A percentile compares a stretch with the other conserved stretches of the same genome.
Evolutionary conservation across 352 stramenopile genomes (phyloP).

Genomic region (Elongisporangium undulatum): DNA sequence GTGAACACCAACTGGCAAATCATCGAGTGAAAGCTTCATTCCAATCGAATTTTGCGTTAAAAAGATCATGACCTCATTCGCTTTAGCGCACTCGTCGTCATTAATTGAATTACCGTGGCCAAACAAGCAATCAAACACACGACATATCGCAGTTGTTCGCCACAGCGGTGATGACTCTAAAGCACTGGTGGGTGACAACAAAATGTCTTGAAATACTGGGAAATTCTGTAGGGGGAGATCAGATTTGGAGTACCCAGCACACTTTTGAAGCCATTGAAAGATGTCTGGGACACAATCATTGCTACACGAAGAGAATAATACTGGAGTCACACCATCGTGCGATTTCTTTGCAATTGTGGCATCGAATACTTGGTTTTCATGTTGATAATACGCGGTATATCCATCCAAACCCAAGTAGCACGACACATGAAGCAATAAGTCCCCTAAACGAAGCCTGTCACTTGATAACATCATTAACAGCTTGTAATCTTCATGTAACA

Average conservation of each 20-base stretch:
- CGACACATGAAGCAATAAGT: conserved; percentile 32
- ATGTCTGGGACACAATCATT: conserved; percentile 45
- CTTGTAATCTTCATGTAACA: conserved; percentile 68
- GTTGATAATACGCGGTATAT: conserved; percentile 49
- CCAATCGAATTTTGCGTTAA: conserved; percentile 37
- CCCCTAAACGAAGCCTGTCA: conserved; percentile 28
- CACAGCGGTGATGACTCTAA: conserved; percentile 12
- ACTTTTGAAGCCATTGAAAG: conserved; percentile 37
- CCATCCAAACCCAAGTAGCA: conserved; percentile 17
- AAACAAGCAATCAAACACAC: conserved; percentile 36
- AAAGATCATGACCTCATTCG: conserved; percentile 44
- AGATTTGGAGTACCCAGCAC: neutral
- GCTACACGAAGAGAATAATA: conserved; percentile 1
- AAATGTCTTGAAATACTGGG: neutral
- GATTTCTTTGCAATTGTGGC: neutral
- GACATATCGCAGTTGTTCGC: conserved; percentile 33
- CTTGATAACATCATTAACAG: conserved; percentile 32
- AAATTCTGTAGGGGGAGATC: neutral
- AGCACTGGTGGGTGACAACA: conserved; percentile 2
- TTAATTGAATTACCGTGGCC: neutral
- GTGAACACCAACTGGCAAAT: conserved; percentile 54
- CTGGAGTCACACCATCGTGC: neutral
- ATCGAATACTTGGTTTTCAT: conserved; percentile 25
- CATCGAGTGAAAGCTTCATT: conserved; percentile 31
- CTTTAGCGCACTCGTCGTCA: conserved; percentile 2